Percentiles rank a stretch among this genome's conserved stretches.
phyloP scores from a whole-genome alignment of 768 basidiomycete genomes.

The Russula olivacea region DNA sequence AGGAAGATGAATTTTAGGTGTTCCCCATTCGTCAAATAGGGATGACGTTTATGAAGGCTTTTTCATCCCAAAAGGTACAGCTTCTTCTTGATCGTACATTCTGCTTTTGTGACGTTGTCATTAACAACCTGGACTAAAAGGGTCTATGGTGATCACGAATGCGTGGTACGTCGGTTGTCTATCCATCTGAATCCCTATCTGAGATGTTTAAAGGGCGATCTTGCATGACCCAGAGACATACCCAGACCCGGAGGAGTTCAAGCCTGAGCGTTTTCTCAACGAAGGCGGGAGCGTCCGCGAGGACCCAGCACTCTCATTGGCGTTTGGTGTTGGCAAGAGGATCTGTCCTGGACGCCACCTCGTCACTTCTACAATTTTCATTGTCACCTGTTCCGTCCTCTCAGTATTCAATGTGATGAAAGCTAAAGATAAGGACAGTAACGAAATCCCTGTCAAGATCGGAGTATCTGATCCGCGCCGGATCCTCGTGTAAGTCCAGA shows the following conservation, averaged over 20 bases:
- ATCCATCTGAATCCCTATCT: not conserved
- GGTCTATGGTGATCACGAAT: conserved; percentile 1
- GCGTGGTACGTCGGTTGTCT: conserved; percentile 3
- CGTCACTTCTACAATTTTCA: conserved; percentile 22
- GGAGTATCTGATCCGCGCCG: not conserved
- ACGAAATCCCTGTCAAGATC: conserved; percentile 9
- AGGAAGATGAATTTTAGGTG: not conserved
- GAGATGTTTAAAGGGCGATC: conserved; percentile 7
- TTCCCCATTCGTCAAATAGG: not conserved
- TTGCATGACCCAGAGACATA: conserved; percentile 14
- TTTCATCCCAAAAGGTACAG: conserved; percentile 18
- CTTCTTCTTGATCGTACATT: not conserved
- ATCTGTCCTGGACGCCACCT: conserved; percentile 27
- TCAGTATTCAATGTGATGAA: conserved; percentile 18
- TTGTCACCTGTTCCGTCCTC: conserved; percentile 14
- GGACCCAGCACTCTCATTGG: not conserved
- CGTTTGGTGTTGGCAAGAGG: conserved; percentile 17
- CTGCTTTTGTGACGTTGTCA: too few species aligned
- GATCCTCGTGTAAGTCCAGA: not conserved
- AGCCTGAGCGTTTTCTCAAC: conserved; percentile 21
- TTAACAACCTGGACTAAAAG: not conserved
- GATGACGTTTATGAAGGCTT: conserved; percentile 13
- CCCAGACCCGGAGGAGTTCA: conserved; percentile 21
- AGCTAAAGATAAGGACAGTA: conserved; percentile 13
- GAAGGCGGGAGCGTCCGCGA: conserved; percentile 13